Evolutionary conservation across 208 protist genomes (phyloP), one percentile per base, ranked within the genome.

Genomic region (Acanthamoeba comandoni): DNA sequence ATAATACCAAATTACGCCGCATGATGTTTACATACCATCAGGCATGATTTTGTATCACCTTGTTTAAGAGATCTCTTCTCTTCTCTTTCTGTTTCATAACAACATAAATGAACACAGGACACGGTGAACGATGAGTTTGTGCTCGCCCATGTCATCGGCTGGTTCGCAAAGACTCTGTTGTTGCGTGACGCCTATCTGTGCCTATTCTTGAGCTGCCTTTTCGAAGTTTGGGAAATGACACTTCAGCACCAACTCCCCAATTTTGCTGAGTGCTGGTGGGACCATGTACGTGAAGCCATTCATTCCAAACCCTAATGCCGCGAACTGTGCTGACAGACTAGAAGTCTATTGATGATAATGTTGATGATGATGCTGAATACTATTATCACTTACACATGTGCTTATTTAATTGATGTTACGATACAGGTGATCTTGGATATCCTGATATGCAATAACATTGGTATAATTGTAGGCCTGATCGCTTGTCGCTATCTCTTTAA

Each of bases 221-320:
- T 99, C 92, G 98, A 99, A 94, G 92, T 99, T 80, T 65, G 98
- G 13, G 98, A 99, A 95, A 92, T 98, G 55, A 97, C 97, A 1
- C 98, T 99, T 49, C 95, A 98, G 92, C 97, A 98, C 93, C 77
- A 96, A 7, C 92, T 99, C 22, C 97, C 97, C 39, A 99, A 99
- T 94, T 99, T 99, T 92, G 92, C 57, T 31, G 82, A 99, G 95
- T 99, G 98, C 95, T 99, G 98, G 98, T 99, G 98, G 98, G 98
- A 99, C 92, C 97, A 98, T 92, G 86, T 95, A 60, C 75, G 92
- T 93, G 13, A 15, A 22, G 22, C 26, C 15, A 9, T n/a, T 62
- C 75, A 7, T 24, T 84, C 67, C 67, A 29, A 17, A 9, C 35
- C 62, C n/a, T 70, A 70, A 60, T n/a, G n/a, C n/a, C n/a, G n/a